Evolutionary conservation across 257 asterid genomes (phyloP), one percentile per base, ranked within the genome.

Genomic region (Ehretia macrophylla): DNA sequence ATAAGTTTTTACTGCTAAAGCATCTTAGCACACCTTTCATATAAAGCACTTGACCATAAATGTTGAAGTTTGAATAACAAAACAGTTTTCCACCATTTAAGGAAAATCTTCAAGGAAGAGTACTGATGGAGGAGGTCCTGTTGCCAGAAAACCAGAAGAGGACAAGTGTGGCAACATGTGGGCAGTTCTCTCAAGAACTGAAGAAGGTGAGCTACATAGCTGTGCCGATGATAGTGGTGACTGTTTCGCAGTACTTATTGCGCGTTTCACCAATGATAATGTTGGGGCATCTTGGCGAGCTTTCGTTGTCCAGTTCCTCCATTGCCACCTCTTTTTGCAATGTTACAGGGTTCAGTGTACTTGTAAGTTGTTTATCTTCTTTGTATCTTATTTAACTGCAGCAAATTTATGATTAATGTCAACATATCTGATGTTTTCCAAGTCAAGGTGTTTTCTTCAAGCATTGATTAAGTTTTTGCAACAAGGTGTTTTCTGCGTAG

Each of bases 311-410:
- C 2, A 56, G 90, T 18, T 89, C 86, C 32, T 66, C 95, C 5
- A 72, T 86, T 55, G 89, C 95, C 63, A 86, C 87, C 0, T 83
- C 92, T 35, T 66, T 62, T 51, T 65, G 76, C 62, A 76, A 81
- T 35, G 93, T 81, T 55, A 79, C 95, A 1, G 95, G 93, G 20
- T 86, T 59, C 79, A 84, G 93, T 65, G 17, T 86, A 17, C 67
- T 86, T 20, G 95, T 84, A 72, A 68, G 78, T 42, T 27, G 35
- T 27, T 27, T 17, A 21, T 52, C 11, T 55, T 17, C 9, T 16
- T 14, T 48, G 3, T 27, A 6, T 27, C 35, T 10, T 42, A 42
- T 14, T 42, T 10, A 42, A 10, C 1, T 12, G 4, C 23, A 0
- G 12, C 4, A 9, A 38, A 11, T 32, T 19, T 20, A 8, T 27